Evolutionary conservation across 2,329 filamentous ascomycete species (phyloP).

Genomic region (Cadophora malorum): DNA sequence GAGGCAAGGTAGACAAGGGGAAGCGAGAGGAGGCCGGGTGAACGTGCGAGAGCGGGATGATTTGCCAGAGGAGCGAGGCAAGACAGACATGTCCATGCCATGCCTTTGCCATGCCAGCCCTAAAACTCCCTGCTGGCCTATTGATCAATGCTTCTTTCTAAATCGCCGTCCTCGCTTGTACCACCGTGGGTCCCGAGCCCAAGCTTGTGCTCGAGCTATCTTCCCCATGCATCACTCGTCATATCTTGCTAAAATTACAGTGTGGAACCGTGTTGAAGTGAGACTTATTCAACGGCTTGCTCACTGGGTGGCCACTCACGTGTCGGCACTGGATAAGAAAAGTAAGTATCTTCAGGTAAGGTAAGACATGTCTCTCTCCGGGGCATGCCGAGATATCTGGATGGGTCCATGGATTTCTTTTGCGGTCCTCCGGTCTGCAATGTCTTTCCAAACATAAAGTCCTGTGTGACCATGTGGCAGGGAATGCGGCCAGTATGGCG

Average conservation of each 20-base stretch:
- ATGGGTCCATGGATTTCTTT: neutral
- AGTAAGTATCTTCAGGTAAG: neutral
- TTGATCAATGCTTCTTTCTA: slow-evolving; percentile 6
- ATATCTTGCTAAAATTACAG: neutral
- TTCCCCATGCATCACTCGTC: slow-evolving; percentile 2
- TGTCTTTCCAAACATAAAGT: neutral
- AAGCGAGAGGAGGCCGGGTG: neutral
- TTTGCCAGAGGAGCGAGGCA: slow-evolving; percentile 10
- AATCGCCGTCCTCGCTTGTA: neutral
- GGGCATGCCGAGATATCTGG: neutral
- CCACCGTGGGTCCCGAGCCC: neutral
- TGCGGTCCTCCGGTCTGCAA: neutral
- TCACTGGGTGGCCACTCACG: neutral
- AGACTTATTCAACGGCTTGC: neutral
- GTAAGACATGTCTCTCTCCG: neutral
- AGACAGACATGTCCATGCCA: neutral
- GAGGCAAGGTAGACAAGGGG: neutral
- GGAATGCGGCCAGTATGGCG: neutral
- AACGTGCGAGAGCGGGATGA: slow-evolving; percentile 2
- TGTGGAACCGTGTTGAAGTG: neutral
- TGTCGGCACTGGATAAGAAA: neutral
- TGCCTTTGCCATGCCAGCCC: neutral
- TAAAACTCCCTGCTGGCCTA: neutral
- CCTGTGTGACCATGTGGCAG: neutral
- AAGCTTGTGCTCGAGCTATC: slow-evolving; percentile 9